Base-by-base conservation (phyloP, 495 filamentous ascomycete species). In the Neurospora sp. region DNA sequence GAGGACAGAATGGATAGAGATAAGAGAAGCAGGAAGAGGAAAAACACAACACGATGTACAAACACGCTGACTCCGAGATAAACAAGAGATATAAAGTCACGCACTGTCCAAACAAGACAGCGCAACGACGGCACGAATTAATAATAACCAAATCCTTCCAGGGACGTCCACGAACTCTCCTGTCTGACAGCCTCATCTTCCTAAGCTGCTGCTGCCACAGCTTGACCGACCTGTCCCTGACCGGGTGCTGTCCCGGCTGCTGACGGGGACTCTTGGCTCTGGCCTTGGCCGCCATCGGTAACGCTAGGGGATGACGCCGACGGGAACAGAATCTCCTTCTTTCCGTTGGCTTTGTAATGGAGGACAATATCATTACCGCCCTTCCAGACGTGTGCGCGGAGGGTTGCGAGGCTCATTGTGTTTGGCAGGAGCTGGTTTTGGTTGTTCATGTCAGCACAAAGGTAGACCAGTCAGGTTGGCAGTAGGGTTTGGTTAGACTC, bases 341-440 rank as follows among this genome's bases (percentile, higher is more conserved):
- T 88, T 31, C 93, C 94, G 75, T 97, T 98, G 39, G 93, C 86
- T 78, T 94, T 95, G 86, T 98, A 99, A 75, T 92, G 89, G 42
- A 99, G 84, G 39, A 96, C 81, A 77, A 99, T 92, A 80, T 99
- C 96, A 70, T 91, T 93, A 14, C 92, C 92, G 35, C 91, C 92
- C 74, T 96, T 92, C 96, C 96, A 99, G 65, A 98, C 84, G 76
- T 97, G 93, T 8, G 93, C 89, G 68, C 93, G 90, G 37, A 99
- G 89, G 0, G 94, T 98, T 27, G 93, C 93, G 10, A 99, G 87
- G 53, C 92, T 98, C 92, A 97, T 97, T 11, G 91, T 91, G 22
- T 82, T 82, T 16, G 84, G 82, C 72, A 89, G 77, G 74, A 86
- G 73, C 85, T 88, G 48, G 4, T 53, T 53, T 53, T 6, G 20